Conservation (phyloP, 306 rosid genomes). For the Sicyos edulis region DNA sequence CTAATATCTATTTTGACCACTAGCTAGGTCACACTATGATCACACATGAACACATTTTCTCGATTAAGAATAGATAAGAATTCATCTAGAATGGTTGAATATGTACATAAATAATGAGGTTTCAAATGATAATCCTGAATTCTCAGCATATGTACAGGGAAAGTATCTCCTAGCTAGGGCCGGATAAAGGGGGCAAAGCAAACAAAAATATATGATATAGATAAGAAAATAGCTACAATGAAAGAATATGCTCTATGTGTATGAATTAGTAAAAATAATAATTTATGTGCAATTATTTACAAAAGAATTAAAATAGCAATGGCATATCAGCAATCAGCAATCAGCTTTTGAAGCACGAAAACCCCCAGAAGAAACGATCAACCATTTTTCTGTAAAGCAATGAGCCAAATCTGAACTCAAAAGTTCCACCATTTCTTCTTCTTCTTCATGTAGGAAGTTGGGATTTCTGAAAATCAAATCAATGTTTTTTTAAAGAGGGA, state of each 20-base stretch:
- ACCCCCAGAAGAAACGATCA: neutral
- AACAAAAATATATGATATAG: neutral
- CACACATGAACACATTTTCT: no score
- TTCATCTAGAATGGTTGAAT: no score
- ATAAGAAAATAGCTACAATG: neutral
- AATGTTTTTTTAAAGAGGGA: neutral
- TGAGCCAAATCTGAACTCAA: slow-evolving; percentile 20
- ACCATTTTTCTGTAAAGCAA: neutral
- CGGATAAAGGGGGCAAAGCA: neutral
- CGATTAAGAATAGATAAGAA: no score
- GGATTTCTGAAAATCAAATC: slow-evolving; percentile 35
- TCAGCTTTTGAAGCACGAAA: neutral
- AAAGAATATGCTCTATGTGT: slow-evolving; percentile 10
- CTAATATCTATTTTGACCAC: no score
- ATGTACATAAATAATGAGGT: neutral
- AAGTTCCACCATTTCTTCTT: slow-evolving; percentile 85
- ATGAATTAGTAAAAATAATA: neutral
- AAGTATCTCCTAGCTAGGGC: neutral
- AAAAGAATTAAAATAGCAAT: neutral
- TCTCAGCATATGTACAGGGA: slow-evolving; percentile 6
- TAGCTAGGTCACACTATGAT: no score
- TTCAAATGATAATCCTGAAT: neutral
- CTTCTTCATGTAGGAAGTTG: slow-evolving; percentile 37
- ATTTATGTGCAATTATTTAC: slow-evolving; percentile 13
- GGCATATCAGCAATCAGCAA: neutral